A percentile compares a stretch with the other conserved stretches of the same genome.
Evolutionary conservation across 805 yeast species (phyloP).

Genomic region (Phaffomyces antillensis): DNA sequence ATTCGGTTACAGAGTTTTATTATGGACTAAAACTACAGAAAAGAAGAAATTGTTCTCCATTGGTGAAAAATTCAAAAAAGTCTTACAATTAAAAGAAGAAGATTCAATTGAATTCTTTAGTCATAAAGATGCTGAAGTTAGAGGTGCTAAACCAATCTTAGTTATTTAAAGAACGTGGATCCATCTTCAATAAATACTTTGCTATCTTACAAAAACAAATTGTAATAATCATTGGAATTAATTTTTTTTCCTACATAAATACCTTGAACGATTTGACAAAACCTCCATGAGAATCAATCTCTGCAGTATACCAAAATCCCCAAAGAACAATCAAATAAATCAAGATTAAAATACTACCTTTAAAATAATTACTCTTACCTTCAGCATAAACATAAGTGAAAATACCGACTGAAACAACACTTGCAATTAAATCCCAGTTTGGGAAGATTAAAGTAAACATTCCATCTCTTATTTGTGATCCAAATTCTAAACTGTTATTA

Average conservation of each 20-base stretch:
- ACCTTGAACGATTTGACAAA: background rate
- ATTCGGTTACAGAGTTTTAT: slow-evolving; percentile 73
- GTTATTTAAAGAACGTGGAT: slow-evolving; percentile 11
- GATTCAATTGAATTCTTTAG: slow-evolving; percentile 76
- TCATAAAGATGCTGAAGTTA: slow-evolving; percentile 33
- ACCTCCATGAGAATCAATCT: slow-evolving; percentile 15
- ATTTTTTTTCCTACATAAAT: too few relatives aligned
- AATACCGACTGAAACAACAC: slow-evolving; percentile 76
- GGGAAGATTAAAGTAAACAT: slow-evolving; percentile 87
- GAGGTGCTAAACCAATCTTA: slow-evolving; percentile 23
- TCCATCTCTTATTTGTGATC: slow-evolving; percentile 28
- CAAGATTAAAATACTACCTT: slow-evolving; percentile 82
- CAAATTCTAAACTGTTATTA: slow-evolving; percentile 30
- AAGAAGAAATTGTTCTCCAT: slow-evolving; percentile 58
- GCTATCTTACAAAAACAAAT: too few relatives aligned
- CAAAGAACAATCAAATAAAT: slow-evolving; percentile 66
- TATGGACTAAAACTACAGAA: slow-evolving; percentile 86
- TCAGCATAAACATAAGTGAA: slow-evolving; percentile 94
- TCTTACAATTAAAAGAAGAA: slow-evolving; percentile 64
- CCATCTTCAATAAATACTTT: too few relatives aligned
- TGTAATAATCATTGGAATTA: too few relatives aligned
- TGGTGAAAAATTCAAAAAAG: slow-evolving; percentile 83
- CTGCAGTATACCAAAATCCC: slow-evolving; percentile 67
- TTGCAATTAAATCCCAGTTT: slow-evolving; percentile 88
- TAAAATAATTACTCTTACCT: slow-evolving; percentile 93